These are phyloP conservation scores for Phytopythium mirpurense DNA, from an alignment of 352 stramenopile species.

Conservation along the genomic window DNA sequence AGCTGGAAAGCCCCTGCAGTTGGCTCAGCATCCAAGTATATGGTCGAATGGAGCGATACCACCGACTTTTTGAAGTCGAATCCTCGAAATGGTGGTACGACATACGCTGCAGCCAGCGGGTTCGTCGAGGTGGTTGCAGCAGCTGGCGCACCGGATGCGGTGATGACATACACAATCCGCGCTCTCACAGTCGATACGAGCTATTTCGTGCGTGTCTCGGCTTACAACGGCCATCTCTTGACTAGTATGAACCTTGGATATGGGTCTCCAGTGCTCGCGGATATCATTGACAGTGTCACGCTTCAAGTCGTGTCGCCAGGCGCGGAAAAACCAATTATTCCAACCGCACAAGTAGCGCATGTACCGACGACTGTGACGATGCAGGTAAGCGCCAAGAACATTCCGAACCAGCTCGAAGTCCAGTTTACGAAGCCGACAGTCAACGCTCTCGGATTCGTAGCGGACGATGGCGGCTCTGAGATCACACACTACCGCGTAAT, in stretches of 20 bases:
- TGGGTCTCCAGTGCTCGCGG: conserved; percentile 46
- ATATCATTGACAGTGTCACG: conserved; percentile 26
- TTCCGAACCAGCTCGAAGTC: conserved; percentile 78
- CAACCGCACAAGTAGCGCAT: conserved; percentile 51
- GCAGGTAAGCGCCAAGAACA: conserved; percentile 65
- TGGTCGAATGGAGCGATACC: conserved; percentile 76
- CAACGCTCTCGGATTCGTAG: conserved; percentile 60
- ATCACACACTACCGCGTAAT: conserved; percentile 68
- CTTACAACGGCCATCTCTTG: conserved; percentile 73
- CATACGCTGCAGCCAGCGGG: conserved; percentile 39
- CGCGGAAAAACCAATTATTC: conserved; percentile 29
- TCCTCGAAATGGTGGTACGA: conserved; percentile 15
- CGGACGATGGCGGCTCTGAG: conserved; percentile 36
- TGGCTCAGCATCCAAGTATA: conserved; percentile 51
- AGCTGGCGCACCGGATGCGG: conserved; percentile 13
- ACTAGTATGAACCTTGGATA: conserved; percentile 40
- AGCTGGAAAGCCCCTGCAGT: conserved; percentile 44
- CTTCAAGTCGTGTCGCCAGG: conserved; percentile 6
- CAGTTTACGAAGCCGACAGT: conserved; percentile 59
- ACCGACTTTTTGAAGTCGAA: conserved; percentile 15
- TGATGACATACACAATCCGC: conserved; percentile 70
- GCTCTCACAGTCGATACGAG: conserved; percentile 65
- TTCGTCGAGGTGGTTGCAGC: conserved; percentile 47
- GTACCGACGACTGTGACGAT: conserved; percentile 65
- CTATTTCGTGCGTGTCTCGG: conserved; percentile 89